phyloP scores from a whole-genome alignment of 176 grass and related monocot species.

The Oryza coarctata region DNA sequence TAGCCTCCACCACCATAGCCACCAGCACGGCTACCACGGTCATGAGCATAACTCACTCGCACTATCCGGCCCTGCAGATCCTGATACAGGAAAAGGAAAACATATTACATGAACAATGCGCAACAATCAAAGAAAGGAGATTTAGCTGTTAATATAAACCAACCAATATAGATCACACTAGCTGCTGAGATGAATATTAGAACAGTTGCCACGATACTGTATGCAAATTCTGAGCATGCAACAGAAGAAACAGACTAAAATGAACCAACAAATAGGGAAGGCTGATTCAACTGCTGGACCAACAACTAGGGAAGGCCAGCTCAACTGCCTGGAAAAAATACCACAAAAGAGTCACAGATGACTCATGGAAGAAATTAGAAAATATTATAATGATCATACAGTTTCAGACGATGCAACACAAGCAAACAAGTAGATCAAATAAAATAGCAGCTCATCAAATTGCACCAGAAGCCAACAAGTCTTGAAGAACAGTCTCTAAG shows the following conservation, averaged over 20 bases:
- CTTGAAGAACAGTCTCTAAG: neutral
- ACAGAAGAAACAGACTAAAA: neutral
- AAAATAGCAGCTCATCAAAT: neutral
- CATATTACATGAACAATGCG: neutral
- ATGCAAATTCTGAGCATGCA: neutral
- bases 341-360: neutral
- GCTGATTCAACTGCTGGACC: neutral
- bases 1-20: slow-evolving; percentile 35
- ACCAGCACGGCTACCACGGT: slow-evolving; percentile 42
- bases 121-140: neutral
- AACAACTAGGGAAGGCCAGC: neutral
- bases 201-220: neutral
- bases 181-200: neutral
- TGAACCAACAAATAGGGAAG: neutral
- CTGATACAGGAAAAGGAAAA: slow-evolving; percentile 28
- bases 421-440: slow-evolving; percentile 1
- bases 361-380: neutral
- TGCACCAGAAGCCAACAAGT: neutral
- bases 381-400: neutral
- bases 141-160: neutral
- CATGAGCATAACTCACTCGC: slow-evolving; percentile 64
- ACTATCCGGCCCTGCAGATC: slow-evolving; percentile 63
- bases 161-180: neutral
- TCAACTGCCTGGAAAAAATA: neutral
- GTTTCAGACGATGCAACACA: neutral